These are phyloP conservation scores for Xerocomus potaroensis DNA, from an alignment of 768 basidiomycete species.

Conservation along the genomic window DNA sequence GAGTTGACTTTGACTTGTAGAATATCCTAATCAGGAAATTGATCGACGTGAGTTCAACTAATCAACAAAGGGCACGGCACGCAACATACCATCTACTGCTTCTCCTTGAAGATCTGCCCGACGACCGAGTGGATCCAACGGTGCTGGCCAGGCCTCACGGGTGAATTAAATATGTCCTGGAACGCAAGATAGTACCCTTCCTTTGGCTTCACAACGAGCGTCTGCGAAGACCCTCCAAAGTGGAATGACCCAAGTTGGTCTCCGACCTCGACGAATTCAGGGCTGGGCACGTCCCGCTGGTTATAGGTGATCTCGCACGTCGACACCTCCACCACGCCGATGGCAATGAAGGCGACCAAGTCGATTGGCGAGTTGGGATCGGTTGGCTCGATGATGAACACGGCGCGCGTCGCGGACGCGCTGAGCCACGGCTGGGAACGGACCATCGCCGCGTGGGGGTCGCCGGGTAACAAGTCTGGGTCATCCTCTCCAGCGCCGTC, in stretches of 20 bases:
- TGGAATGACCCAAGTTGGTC: conserved; percentile 59
- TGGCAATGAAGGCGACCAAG: conserved; percentile 47
- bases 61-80: too few relatives aligned
- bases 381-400: conserved; percentile 53
- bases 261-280: conserved; percentile 42
- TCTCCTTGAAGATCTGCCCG: neutral
- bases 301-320: conserved; percentile 50
- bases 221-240: conserved; percentile 54
- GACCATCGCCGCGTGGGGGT: conserved; percentile 18
- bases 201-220: conserved; percentile 32
- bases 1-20: too few relatives aligned
- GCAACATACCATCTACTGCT: too few relatives aligned
- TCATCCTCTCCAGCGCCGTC: neutral
- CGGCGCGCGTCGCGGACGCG: conserved; percentile 42
- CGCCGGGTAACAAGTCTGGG: neutral
- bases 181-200: conserved; percentile 4
- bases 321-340: conserved; percentile 64
- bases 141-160: neutral
- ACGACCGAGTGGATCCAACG: conserved; percentile 5
- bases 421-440: conserved; percentile 41
- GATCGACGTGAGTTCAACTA: too few relatives aligned
- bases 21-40: too few relatives aligned
- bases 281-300: conserved; percentile 24
- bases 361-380: conserved; percentile 42
- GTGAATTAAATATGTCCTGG: conserved; percentile 3